Evolutionary conservation across 108 stramenopile species (phyloP).

Genomic region (Fistulifera pelliculosa): DNA sequence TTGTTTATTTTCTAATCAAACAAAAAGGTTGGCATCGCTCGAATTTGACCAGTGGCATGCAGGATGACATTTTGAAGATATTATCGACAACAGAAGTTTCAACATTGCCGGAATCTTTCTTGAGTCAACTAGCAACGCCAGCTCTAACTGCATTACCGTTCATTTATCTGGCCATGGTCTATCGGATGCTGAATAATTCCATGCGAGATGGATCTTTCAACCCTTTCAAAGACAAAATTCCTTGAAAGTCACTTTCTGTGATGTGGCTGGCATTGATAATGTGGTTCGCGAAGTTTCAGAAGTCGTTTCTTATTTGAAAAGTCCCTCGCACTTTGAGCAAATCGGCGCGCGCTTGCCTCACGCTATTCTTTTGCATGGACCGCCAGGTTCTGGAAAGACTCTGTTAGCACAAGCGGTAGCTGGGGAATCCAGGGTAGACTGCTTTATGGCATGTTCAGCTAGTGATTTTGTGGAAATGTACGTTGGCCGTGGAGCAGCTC

Average conservation of each 20-base stretch:
- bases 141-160: conserved; percentile 62
- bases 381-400: conserved; percentile 65
- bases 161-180: conserved; percentile 68
- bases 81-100: conserved; percentile 37
- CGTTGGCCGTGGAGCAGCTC: conserved; percentile 83
- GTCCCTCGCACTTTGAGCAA: conserved; percentile 40
- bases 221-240: conserved; percentile 7
- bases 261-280: conserved; percentile 89
- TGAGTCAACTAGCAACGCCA: conserved; percentile 37
- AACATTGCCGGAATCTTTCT: conserved; percentile 42
- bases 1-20: background rate
- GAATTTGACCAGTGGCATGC: background rate
- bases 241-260: conserved; percentile 51
- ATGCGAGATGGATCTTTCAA: conserved; percentile 10
- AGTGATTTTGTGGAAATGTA: conserved; percentile 79
- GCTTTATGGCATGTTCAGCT: conserved; percentile 70
- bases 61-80: background rate
- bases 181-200: conserved; percentile 49
- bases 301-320: conserved; percentile 59
- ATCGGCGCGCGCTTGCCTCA: conserved; percentile 60
- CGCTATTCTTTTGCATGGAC: conserved; percentile 76
- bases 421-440: conserved; percentile 29
- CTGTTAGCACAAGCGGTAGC: conserved; percentile 7
- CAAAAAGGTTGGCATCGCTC: background rate
- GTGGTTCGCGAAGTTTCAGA: conserved; percentile 77